Conservation (phyloP, 345 rosid genomes). For the Populus tremula region DNA sequence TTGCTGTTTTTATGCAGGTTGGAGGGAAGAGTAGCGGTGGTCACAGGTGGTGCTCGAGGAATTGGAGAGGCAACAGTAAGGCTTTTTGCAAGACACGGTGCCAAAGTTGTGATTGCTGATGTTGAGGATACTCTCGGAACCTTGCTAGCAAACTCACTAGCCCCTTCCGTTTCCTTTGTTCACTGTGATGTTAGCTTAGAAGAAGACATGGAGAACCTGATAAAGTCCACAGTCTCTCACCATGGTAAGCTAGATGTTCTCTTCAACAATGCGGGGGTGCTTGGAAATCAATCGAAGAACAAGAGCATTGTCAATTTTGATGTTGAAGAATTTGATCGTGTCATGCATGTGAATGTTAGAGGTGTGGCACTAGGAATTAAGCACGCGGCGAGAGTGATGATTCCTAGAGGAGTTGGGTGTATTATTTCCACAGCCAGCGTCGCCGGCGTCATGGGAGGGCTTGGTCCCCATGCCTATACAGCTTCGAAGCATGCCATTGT, state of each 20-base stretch:
- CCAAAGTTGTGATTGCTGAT: slow-evolving; percentile 75
- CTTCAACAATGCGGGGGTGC: slow-evolving; percentile 83
- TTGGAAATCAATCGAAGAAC: slow-evolving; percentile 58
- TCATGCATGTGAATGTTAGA: slow-evolving; percentile 68
- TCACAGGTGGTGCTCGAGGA: slow-evolving; percentile 84
- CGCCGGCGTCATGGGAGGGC: slow-evolving; percentile 78
- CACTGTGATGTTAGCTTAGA: slow-evolving; percentile 69
- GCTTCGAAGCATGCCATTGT: slow-evolving; percentile 86
- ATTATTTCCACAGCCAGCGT: slow-evolving; percentile 76
- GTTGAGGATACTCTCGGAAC: slow-evolving; percentile 52
- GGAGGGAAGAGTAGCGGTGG: slow-evolving; percentile 74
- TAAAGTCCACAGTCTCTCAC: slow-evolving; percentile 47
- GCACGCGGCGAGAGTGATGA: slow-evolving; percentile 80
- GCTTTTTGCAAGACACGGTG: slow-evolving; percentile 68
- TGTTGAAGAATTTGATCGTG: slow-evolving; percentile 56
- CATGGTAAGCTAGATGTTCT: slow-evolving; percentile 57
- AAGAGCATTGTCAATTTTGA: slow-evolving; percentile 71
- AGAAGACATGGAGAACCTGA: slow-evolving; percentile 53
- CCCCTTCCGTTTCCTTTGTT: slow-evolving; percentile 49
- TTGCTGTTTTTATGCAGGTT: slow-evolving; percentile 36
- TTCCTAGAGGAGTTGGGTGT: slow-evolving; percentile 52
- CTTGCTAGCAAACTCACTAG: slow-evolving; percentile 42
- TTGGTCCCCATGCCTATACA: slow-evolving; percentile 85
- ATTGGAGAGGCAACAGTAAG: slow-evolving; percentile 73
- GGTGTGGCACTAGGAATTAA: slow-evolving; percentile 71